Conservation (phyloP, 495 filamentous ascomycete genomes). For the Xanthoparmelia taractica region DNA sequence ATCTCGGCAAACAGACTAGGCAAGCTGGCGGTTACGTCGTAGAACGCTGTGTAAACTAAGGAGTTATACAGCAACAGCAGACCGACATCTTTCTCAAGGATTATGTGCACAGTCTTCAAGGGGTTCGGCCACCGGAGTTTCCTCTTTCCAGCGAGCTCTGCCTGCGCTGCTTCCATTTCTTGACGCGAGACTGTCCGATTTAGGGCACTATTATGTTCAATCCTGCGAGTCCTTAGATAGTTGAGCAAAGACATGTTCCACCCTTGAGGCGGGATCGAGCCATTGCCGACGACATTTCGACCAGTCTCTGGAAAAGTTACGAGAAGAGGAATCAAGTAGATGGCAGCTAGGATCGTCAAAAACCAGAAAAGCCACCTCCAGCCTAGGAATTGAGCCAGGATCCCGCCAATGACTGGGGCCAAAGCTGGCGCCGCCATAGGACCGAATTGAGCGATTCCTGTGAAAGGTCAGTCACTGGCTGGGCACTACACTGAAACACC, state of each 20-base stretch:
- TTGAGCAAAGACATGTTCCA: constrained; percentile 37
- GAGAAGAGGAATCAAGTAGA: constrained; percentile 37
- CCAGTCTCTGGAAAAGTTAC: constrained; percentile 48
- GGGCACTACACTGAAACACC: constrained; percentile 16
- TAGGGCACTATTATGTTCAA: constrained; percentile 20
- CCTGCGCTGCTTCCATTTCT: constrained; percentile 27
- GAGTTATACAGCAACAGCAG: constrained; percentile 50
- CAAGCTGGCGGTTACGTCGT: constrained; percentile 49
- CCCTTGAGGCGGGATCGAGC: constrained; percentile 28
- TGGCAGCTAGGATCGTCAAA: constrained; percentile 41
- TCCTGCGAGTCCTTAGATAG: constrained; percentile 29
- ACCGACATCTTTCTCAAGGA: constrained; percentile 56
- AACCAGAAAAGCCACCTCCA: constrained; percentile 56
- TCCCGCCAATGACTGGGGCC: constrained; percentile 50
- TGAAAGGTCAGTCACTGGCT: background rate
- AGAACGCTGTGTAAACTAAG: constrained; percentile 50
- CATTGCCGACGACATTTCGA: constrained; percentile 47
- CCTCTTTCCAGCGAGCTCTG: constrained; percentile 30
- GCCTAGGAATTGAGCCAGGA: constrained; percentile 42
- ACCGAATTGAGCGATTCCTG: constrained; percentile 22
- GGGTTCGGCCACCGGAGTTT: constrained; percentile 60
- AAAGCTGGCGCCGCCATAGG: constrained; percentile 32
- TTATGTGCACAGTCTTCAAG: constrained; percentile 51
- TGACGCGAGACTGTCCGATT: constrained; percentile 24
- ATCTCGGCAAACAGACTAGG: constrained; percentile 53